Base-by-base conservation (phyloP, 371 early-diverging fungal genomes). In the Mucor lusitanicus region DNA sequence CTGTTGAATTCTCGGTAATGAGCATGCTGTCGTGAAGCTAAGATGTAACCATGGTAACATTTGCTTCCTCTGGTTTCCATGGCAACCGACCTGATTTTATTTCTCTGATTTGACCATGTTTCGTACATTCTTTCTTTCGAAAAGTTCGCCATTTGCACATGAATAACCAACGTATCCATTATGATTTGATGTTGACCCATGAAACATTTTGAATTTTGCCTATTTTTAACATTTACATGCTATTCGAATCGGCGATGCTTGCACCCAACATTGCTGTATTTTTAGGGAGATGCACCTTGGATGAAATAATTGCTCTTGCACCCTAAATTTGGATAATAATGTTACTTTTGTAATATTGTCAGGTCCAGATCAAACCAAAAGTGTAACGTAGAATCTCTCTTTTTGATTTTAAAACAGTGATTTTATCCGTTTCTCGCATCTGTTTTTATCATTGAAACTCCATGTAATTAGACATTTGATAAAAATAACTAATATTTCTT, bases 401-500 rank as follows among this genome's bases (percentile, higher is more conserved):
- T 37, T 37, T 37, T 37, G 13, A 11, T 3, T 25, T 23, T 50
- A 21, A 25, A 50, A 50, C 7, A 23, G 50, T 50, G 44, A 19
- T 44, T 44, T 44, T 44, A 44, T 44, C 44, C 50, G 50, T 25
- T 50, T 50, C 13, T 37, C 37, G 50, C 25, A 50, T 50, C 50
- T 6, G 53, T 12, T 25, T 30, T 50, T 53, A 17, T 9, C 33
- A 23, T 53, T 62, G 39, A 25, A 42, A 50, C 50, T 50, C 50
- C 50, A 50, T 50, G 23, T 50, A 37, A 37, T 37, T 37, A 37
- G 37, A 37, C 37, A 37, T 37, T 37, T 37, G 21, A 59, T 42
- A 59, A 40, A 59, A 59, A 59, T 40, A 40, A 59, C 25, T 40
- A 39, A 59, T 39, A 39, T 59, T 59, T 59, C 59, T 59, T 59